A percentile compares a stretch with the other conserved stretches of the same genome.
Conservation (phyloP, 1,139 yeast species). For the Pichia norvegensis region DNA sequence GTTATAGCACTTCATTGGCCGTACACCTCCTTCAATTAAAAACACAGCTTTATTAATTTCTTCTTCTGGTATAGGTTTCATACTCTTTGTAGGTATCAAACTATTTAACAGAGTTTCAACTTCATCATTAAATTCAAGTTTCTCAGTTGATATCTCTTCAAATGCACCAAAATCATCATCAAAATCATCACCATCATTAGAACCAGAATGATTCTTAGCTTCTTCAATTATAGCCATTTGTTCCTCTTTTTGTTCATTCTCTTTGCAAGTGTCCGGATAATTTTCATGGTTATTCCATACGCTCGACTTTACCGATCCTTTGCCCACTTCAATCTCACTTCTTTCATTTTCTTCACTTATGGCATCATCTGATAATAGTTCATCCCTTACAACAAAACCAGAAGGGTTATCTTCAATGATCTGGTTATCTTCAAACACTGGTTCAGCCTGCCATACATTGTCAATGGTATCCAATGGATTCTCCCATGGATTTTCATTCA, state of each 20-base stretch:
- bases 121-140: slow-evolving; percentile 4
- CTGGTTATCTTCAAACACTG: background rate
- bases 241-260: background rate
- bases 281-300: too few relatives aligned
- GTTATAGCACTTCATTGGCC: slow-evolving; percentile 14
- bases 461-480: background rate
- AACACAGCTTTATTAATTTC: background rate
- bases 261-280: too few relatives aligned
- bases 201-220: background rate
- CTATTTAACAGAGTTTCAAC: background rate
- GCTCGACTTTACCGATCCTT: too few relatives aligned
- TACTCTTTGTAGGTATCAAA: background rate
- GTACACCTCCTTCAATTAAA: slow-evolving; percentile 3
- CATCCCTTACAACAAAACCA: background rate
- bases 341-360: too few relatives aligned
- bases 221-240: background rate
- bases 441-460: background rate
- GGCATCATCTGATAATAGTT: too few relatives aligned
- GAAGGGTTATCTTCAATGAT: background rate
- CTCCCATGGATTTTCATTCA: background rate
- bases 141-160: slow-evolving; percentile 10
- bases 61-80: background rate
- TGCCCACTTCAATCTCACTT: too few relatives aligned
- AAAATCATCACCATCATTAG: slow-evolving; percentile 2
- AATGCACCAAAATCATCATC: slow-evolving; percentile 24